Percentiles rank a stretch among this genome's conserved stretches.
These are phyloP conservation scores for Xylariaceae sp. DNA, from an alignment of 2,329 filamentous ascomycete species.

Conservation along the genomic window DNA sequence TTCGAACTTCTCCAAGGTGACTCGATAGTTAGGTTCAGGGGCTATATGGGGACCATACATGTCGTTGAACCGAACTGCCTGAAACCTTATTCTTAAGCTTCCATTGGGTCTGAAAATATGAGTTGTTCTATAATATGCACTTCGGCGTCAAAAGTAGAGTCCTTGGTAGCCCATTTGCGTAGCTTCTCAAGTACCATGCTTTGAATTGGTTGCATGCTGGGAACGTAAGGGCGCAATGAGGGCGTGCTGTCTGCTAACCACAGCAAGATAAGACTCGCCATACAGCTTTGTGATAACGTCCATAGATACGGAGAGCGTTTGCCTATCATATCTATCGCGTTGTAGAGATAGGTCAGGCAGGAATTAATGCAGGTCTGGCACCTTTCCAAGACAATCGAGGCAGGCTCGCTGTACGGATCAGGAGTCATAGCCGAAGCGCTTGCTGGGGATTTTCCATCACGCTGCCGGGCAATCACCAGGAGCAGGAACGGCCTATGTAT, in stretches of 20 bases:
- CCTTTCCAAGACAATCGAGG: conserved; percentile 38
- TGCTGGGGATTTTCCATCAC: conserved; percentile 27
- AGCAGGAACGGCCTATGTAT: conserved; percentile 65
- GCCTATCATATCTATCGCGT: conserved; percentile 40
- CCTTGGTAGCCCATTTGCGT: conserved; percentile 37
- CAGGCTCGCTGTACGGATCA: conserved; percentile 27
- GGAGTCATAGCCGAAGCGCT: conserved; percentile 22
- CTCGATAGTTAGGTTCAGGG: background rate
- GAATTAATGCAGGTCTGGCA: conserved; percentile 41
- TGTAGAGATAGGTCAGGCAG: conserved; percentile 40
- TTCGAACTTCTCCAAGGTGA: background rate
- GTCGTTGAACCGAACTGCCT: background rate
- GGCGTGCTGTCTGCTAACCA: conserved; percentile 38
- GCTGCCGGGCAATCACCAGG: conserved; percentile 30
- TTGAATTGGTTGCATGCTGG: conserved; percentile 35
- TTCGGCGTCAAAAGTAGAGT: conserved; percentile 38
- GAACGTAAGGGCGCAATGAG: conserved; percentile 32
- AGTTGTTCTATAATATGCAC: conserved; percentile 33
- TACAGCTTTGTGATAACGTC: conserved; percentile 40
- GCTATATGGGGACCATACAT: background rate
- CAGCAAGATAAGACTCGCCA: conserved; percentile 40
- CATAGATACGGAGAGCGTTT: conserved; percentile 44
- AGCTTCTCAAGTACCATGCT: conserved; percentile 34
- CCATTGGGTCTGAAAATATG: conserved; percentile 29
- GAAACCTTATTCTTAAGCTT: conserved; percentile 2